Evolutionary conservation across 768 basidiomycete genomes (phyloP), one percentile per base, ranked within the genome.

Genomic region (Mycena capillaripes): DNA sequence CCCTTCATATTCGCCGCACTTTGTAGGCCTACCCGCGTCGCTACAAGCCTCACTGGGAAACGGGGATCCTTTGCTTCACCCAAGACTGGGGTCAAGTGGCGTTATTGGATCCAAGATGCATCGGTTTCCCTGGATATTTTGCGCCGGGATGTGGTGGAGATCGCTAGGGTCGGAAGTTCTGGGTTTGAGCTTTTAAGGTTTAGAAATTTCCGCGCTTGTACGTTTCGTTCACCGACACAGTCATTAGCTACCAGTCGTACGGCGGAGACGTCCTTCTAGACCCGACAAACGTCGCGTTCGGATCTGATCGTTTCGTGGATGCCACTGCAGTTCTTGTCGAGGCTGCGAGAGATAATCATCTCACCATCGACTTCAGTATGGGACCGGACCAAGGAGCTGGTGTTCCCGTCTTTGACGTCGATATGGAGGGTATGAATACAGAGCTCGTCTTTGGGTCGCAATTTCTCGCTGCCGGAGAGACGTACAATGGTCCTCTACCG

Each of bases 381-480:
- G 74, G 74, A 4, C 74, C 74, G 6, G 66, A 69, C 30, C 74
- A 75, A 56, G 74, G 74, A 4, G 74, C 74, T 6, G 74, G 74
- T 4, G 66, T 75, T 1, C 74, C 74, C 11, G 74, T 75, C 11
- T 66, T 71, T 25, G 70, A 71, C 25, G 70, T 75, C 5, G 74
- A 75, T 44, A 72, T 64, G 74, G 66, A 69, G 21, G 74, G 74
- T 9, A 71, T 75, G 70, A 71, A 71, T 64, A 75, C 74, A 12
- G 74, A 75, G 38, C 66, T 75, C 4, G 74, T 75, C 1, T 75
- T 72, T n/a, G 74, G 74, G 19, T 65, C 74, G 36, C 66, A 61
- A 61, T 75, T 75, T 30, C 23, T 75, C 9, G 30, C 27, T 17
- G 19, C 74, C 25, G 66, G 66, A 23, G 62, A 75, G 36, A 38